Base-by-base conservation (phyloP, 257 asterid genomes). In the Perilla frutescens region DNA sequence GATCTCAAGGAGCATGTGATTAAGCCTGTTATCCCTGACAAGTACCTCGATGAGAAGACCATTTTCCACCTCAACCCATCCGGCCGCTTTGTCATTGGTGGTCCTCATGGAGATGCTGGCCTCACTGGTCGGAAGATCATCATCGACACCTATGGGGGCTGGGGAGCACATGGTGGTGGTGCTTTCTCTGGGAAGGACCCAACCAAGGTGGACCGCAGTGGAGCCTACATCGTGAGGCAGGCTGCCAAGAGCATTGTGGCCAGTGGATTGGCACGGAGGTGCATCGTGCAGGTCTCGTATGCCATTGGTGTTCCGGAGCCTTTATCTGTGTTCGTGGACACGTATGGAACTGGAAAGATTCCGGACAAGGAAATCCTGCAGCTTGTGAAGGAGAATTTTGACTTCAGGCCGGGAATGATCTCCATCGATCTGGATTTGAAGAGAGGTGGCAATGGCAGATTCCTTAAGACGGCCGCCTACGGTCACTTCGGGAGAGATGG, bases 171-270 rank as follows among this genome's bases (percentile, higher is more conserved):
- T 1, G 84, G 81, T 6, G 84, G 78, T 6, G 84, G 84, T 71
- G 84, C 84, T 43, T 80, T 80, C 80, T 80, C 81, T 7, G 26
- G 26, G 26, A 20, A 20, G 84, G 81, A 80, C 74, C 84, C 84
- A 2, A 80, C 84, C 40, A 76, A 80, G 81, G 84, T 80, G 70
- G 84, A 80, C 75, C 39, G 84, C 10, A 76, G 81, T 29, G 84
- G 84, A 2, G 84, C 84, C 37, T 80, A 80, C 50, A 54, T 80
- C 1, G 76, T 80, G 15, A 66, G 84, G 71, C 84, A 80, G 77
- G 84, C 81, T 0, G 81, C 84, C 5, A 80, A 80, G 81, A 80
- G 84, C 81, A 80, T 80, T 8, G 84, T 80, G 34, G 84, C 84
- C 3, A 61, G 60, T 4, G 79, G 76, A 39, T 44, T 81, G 26